These are phyloP conservation scores for Tylopilus subfusipes DNA, from an alignment of 768 basidiomycete genomes.

Conservation along the genomic window DNA sequence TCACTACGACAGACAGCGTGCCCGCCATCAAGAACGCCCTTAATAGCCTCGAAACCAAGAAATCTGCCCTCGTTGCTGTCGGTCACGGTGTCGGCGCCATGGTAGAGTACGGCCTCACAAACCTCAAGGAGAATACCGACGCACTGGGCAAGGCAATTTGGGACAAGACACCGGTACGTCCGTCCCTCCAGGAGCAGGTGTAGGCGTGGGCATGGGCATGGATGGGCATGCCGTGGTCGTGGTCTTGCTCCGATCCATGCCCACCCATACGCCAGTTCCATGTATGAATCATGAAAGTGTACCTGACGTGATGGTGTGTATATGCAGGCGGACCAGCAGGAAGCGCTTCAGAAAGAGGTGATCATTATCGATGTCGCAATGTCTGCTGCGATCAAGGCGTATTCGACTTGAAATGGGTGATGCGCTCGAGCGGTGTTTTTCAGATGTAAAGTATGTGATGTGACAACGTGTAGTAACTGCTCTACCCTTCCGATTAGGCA, in stretches of 20 bases:
- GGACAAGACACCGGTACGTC: slow-evolving; percentile 1
- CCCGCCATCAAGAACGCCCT: not conserved
- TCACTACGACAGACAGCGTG: fast-evolving
- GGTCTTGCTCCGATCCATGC: not conserved
- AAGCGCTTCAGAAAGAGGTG: fast-evolving
- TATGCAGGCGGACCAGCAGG: not conserved
- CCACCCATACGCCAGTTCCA: not conserved
- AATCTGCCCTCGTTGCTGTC: fast-evolving
- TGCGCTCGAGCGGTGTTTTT: too few species aligned
- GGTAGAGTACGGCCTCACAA: not conserved
- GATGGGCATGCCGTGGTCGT: too few species aligned
- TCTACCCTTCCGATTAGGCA: not conserved
- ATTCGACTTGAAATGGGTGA: not conserved
- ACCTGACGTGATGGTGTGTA: not conserved
- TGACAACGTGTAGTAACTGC: not conserved
- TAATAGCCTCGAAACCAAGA: not conserved
- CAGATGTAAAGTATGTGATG: not conserved
- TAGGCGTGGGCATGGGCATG: not conserved
- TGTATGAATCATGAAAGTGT: not conserved
- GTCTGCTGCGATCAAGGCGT: not conserved
- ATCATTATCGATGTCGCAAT: not conserved
- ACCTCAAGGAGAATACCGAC: not conserved
- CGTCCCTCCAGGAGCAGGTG: not conserved
- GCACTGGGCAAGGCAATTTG: not conserved
- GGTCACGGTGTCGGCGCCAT: fast-evolving